A percentile compares a stretch with the other conserved stretches of the same genome.
Conservation (phyloP, 805 yeast species). For the Candida montana region DNA sequence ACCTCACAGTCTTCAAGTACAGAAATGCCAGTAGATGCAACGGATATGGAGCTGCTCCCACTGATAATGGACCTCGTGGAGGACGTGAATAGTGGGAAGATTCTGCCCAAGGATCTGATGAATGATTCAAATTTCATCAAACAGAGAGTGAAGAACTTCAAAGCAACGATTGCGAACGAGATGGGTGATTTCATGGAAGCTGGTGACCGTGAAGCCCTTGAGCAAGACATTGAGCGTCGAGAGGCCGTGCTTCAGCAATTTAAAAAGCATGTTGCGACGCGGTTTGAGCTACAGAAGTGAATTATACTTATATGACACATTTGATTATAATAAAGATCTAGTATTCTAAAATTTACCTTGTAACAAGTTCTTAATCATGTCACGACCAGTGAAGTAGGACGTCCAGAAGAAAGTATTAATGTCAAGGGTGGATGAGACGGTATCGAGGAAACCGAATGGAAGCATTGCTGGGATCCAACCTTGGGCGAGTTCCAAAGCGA, state of each 20-base stretch:
- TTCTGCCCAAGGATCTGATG: conserved; percentile 39
- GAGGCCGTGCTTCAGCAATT: conserved; percentile 1
- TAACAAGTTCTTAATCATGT: conserved; percentile 65
- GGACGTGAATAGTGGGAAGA: conserved; percentile 32
- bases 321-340: no score
- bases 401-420: conserved; percentile 63
- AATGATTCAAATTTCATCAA: conserved; percentile 36
- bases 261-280: conserved; percentile 1
- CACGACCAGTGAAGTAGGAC: conserved; percentile 65
- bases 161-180: conserved; percentile 1
- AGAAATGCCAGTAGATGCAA: not conserved
- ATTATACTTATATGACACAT: not conserved
- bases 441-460: conserved; percentile 89
- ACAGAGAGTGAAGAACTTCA: conserved; percentile 7
- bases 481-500: conserved; percentile 93
- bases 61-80: conserved; percentile 36
- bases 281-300: not conserved
- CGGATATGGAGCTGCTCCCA: conserved; percentile 34
- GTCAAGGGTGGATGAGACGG: conserved; percentile 77
- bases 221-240: not conserved
- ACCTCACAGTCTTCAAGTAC: no score
- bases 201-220: conserved; percentile 4
- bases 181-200: conserved; percentile 4
- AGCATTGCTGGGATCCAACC: conserved; percentile 99
- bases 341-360: conserved; percentile 53